phyloP scores from a whole-genome alignment of 2,329 filamentous ascomycete species.

The Nemania diffusa region DNA sequence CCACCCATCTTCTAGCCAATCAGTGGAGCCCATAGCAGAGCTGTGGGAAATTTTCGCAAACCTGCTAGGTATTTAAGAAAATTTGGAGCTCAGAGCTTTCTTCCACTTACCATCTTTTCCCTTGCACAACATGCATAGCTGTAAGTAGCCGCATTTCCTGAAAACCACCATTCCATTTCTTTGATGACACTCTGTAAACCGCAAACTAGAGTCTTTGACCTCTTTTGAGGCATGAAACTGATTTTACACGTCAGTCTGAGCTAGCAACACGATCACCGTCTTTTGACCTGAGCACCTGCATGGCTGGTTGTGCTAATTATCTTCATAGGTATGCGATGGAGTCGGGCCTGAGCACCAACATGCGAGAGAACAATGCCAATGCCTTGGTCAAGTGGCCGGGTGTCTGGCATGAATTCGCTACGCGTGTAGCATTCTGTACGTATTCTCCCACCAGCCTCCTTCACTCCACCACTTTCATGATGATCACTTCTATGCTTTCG shows the following conservation, averaged over 20 bases:
- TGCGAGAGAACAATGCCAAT: not conserved
- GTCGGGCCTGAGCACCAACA: not conserved
- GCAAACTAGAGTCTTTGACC: constrained; percentile 94
- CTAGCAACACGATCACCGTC: constrained; percentile 43
- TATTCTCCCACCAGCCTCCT: not conserved
- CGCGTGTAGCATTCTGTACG: constrained; percentile 25
- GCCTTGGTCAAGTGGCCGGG: constrained; percentile 22
- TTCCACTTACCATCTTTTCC: constrained; percentile 8
- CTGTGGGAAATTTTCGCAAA: constrained; percentile 34
- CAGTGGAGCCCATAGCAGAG: not conserved
- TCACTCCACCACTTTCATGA: constrained; percentile 55
- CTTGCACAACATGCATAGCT: constrained; percentile 31
- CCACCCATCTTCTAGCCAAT: constrained; percentile 25
- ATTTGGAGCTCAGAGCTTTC: constrained; percentile 28
- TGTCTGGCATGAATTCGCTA: not conserved
- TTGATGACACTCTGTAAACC: constrained; percentile 85
- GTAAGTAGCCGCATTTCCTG: constrained; percentile 30
- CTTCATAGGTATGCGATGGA: constrained; percentile 30
- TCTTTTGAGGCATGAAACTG: constrained; percentile 81
- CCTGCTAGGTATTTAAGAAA: constrained; percentile 26
- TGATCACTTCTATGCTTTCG: constrained; percentile 75
- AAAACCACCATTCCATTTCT: constrained; percentile 31
- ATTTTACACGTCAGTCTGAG: constrained; percentile 96
- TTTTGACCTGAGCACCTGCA: constrained; percentile 1
- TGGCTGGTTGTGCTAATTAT: constrained; percentile 40